Evolutionary conservation across 768 basidiomycete species (phyloP).

Genomic region (Russula olivacea): DNA sequence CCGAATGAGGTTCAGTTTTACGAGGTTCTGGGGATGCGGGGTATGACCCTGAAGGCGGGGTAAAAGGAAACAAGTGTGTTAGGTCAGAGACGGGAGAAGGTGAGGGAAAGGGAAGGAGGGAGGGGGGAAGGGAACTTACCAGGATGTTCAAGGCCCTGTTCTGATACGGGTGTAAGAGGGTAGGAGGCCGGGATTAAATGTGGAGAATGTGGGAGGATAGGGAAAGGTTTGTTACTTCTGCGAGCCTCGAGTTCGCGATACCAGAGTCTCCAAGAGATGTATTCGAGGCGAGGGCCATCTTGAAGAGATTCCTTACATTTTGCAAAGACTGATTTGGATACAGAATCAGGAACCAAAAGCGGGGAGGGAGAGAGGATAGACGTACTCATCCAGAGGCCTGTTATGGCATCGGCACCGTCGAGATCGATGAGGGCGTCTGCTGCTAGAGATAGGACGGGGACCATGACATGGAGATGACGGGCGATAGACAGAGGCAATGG

Average conservation of each 20-base stretch:
- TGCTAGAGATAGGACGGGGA: slow-evolving; percentile 55
- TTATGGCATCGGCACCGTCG: slow-evolving; percentile 61
- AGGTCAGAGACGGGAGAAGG: background rate
- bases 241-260: slow-evolving; percentile 52
- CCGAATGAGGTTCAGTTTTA: background rate
- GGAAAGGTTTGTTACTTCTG: slow-evolving; percentile 28
- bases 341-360: slow-evolving; percentile 6
- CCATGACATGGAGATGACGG: slow-evolving; percentile 35
- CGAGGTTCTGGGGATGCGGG: background rate
- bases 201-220: slow-evolving; percentile 30
- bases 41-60: background rate
- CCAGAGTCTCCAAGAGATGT: slow-evolving; percentile 85
- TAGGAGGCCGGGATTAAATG: background rate
- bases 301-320: slow-evolving; percentile 75
- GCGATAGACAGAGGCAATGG: too few relatives aligned
- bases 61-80: background rate
- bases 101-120: background rate
- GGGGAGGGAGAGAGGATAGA: slow-evolving; percentile 20
- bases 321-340: slow-evolving; percentile 55
- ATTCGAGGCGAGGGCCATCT: slow-evolving; percentile 79
- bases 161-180: slow-evolving; percentile 24
- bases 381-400: slow-evolving; percentile 63
- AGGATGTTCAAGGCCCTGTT: slow-evolving; percentile 3
- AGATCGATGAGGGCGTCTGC: slow-evolving; percentile 62
- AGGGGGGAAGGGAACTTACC: background rate